A percentile compares a stretch with the other conserved stretches of the same genome.
Conservation (phyloP, 2,329 filamentous ascomycete genomes). For the Corinectria fuckeliana region DNA sequence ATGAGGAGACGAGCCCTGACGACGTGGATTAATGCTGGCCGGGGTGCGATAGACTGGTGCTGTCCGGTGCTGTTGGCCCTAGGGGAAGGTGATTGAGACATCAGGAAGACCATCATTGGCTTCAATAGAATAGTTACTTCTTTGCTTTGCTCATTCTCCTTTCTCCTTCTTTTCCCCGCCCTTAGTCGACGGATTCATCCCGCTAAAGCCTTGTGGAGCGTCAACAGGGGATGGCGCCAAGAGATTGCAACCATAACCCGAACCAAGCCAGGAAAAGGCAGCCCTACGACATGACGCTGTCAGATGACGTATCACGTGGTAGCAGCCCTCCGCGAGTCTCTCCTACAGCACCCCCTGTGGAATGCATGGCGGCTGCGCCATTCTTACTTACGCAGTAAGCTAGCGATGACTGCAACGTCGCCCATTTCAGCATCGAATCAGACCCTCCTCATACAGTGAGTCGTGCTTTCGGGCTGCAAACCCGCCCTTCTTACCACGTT, state of each 20-base stretch:
- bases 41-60: neutral
- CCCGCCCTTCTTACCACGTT: too few species aligned
- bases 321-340: neutral
- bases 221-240: too few species aligned
- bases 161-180: neutral
- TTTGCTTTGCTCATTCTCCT: neutral
- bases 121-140: neutral
- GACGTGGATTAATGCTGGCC: slow-evolving; percentile 52
- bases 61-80: neutral
- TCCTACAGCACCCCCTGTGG: neutral
- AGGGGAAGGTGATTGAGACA: neutral
- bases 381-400: too few species aligned
- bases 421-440: neutral
- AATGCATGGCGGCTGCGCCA: too few species aligned
- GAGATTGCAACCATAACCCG: neutral
- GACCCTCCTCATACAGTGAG: neutral
- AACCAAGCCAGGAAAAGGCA: neutral
- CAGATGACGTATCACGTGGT: slow-evolving; percentile 2
- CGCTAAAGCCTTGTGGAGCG: too few species aligned
- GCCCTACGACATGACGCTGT: neutral
- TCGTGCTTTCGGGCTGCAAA: too few species aligned
- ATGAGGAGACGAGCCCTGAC: slow-evolving; percentile 43
- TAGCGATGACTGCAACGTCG: too few species aligned
- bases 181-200: too few species aligned
- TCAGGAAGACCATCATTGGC: neutral